Evolutionary conservation across 306 rosid genomes (phyloP), one percentile per base, ranked within the genome.

Genomic region (Cucurbita maxima): DNA sequence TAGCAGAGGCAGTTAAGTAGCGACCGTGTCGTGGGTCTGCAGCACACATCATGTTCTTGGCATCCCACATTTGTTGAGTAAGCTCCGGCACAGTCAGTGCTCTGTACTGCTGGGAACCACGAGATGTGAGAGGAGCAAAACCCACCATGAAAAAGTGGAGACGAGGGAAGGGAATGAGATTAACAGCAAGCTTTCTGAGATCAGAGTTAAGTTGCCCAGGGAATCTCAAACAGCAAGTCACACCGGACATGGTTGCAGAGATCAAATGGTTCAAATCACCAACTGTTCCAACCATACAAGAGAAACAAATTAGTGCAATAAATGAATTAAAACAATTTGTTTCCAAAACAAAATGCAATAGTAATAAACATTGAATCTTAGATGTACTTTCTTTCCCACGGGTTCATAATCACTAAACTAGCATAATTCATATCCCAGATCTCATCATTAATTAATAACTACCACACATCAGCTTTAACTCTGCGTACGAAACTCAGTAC

Each of bases 221-320:
- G 86, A 89, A 87, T 68, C 96, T 82, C 81, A 89, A 78, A 82
- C 96, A 89, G 75, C 96, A 89, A 0, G 96, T 89, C 55, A 89
- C 96, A 5, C 96, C 96, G n/a, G 96, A 89, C 96, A 87, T 89
- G 3, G 96, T 89, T 67, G 92, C 92, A 25, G 92, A 89, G 44
- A 89, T 89, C 90, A 89, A 82, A 78, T 89, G 92, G 79, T 89
- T 89, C 74, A 89, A 36, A 72, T 89, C 96, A 15, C 96, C 92
- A 79, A 88, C 95, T 86, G 86, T 41, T 15, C 34, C 47, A 48
- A 71, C 58, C 30, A 52, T 2, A 60, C 15, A 37, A 5, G 64
- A 11, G 4, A 61, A 30, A 36, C 25, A 34, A 30, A 37, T 5
- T 15, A 20, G 43, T 5, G 15, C 40, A 50, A 75, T 2, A 1